Evolutionary conservation across 2,329 filamentous ascomycete species (phyloP), one percentile per base, ranked within the genome.

Genomic region (Colletotrichum sp.): DNA sequence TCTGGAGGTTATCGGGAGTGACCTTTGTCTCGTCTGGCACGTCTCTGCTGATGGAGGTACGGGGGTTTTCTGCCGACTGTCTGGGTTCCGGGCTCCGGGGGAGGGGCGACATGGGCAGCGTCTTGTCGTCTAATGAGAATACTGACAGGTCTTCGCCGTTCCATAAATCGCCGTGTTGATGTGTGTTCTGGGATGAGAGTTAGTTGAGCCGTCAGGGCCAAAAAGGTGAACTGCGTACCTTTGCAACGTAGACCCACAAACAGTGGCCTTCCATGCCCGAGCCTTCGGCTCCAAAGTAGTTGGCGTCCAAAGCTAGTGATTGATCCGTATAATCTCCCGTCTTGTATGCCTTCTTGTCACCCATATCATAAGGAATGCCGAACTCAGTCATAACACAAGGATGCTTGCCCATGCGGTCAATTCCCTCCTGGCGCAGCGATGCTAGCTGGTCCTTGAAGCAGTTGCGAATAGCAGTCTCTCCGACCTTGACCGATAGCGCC

Each of bases 311-410:
- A 8, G 97, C 97, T 3, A 95, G 92, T 38, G 94, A 94, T 83
- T 99, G 97, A 80, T 95, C 98, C 59, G 94, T 94, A 84, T 98
- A 99, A 83, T 99, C 95, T 9, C 97, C 97, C 7, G 95, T 98
- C 85, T 95, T 95, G 86, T 99, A 99, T 1, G 97, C 97, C 81
- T 97, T 90, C 84, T 98, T 96, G 78, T 98, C 93, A 81, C 99
- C 96, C 97, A 99, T 98, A 82, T 99, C 97, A 82, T 98, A 99
- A 0, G 97, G 97, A 74, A 99, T 98, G 9, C 97, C 97, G 80
- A 98, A 98, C 82, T 99, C 97, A 1, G 95, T 97, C 83, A 98
- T 92, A 6, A 99, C 86, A 79, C 96, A 95, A 0, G 97, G 97
- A 79, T 97, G 96, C 26, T 94, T 92, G 24, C 97, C 97, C 88